phyloP scores from a whole-genome alignment of 805 yeast genomes.

The Naumovozyma baii region DNA sequence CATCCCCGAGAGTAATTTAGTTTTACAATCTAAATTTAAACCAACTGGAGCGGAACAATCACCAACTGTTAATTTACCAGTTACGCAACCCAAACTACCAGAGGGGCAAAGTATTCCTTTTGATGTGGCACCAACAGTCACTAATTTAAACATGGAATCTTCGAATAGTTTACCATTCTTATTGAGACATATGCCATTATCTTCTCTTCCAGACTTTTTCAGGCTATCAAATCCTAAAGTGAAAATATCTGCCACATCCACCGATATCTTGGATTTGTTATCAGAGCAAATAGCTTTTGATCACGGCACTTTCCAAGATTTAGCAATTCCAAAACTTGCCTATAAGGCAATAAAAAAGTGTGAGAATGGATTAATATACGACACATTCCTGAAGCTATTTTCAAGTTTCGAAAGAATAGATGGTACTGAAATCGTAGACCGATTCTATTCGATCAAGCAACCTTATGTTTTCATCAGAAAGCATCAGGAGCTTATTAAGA shows the following conservation, averaged over 20 bases:
- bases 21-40: slow-evolving; percentile 1
- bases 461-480: slow-evolving; percentile 27
- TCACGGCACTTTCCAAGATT: slow-evolving; percentile 39
- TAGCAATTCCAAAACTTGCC: slow-evolving; percentile 51
- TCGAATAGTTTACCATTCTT: slow-evolving; percentile 63
- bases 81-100: slow-evolving; percentile 1
- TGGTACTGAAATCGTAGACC: slow-evolving; percentile 22
- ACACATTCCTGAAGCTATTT: slow-evolving; percentile 17
- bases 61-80: neutral
- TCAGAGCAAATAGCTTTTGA: slow-evolving; percentile 28
- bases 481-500: slow-evolving; percentile 30
- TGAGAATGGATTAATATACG: slow-evolving; percentile 14
- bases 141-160: slow-evolving; percentile 13
- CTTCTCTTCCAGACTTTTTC: slow-evolving; percentile 50
- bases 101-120: slow-evolving; percentile 15
- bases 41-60: slow-evolving; percentile 1
- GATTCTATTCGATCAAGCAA: slow-evolving; percentile 16
- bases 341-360: slow-evolving; percentile 15
- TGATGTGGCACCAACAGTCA: slow-evolving; percentile 9
- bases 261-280: slow-evolving; percentile 20
- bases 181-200: slow-evolving; percentile 51
- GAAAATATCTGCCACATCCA: slow-evolving; percentile 8
- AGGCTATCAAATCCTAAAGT: slow-evolving; percentile 18
- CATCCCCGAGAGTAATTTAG: neutral
- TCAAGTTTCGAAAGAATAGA: slow-evolving; percentile 16